These are phyloP conservation scores for Bremia lactucae DNA, from an alignment of 352 stramenopile species.

Conservation along the genomic window DNA sequence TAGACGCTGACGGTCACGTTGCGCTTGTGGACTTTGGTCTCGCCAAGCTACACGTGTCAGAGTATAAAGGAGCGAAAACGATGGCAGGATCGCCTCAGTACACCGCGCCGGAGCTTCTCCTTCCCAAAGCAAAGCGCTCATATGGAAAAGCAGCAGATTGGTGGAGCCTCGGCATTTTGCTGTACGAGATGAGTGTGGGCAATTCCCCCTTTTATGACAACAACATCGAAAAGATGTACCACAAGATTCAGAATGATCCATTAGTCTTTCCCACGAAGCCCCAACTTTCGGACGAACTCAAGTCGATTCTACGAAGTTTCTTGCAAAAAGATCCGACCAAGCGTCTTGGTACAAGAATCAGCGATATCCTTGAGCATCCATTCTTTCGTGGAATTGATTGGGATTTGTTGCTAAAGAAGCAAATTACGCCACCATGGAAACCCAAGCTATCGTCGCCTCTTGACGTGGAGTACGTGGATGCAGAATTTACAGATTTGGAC, in stretches of 20 bases:
- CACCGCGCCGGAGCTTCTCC: constrained; percentile 71
- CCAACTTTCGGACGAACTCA: constrained; percentile 53
- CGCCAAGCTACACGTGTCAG: constrained; percentile 87
- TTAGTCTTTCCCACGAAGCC: constrained; percentile 74
- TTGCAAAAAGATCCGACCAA: constrained; percentile 83
- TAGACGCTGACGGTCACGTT: constrained; percentile 92
- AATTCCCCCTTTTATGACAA: constrained; percentile 89
- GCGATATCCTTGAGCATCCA: constrained; percentile 71
- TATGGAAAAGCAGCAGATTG: constrained; percentile 84
- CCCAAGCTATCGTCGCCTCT: constrained; percentile 67
- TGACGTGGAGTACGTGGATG: constrained; percentile 81
- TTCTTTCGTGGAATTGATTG: constrained; percentile 79
- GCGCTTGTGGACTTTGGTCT: constrained; percentile 92
- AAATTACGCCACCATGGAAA: constrained; percentile 81
- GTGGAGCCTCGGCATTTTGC: constrained; percentile 85
- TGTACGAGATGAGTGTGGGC: constrained; percentile 90
- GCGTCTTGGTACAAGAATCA: constrained; percentile 81
- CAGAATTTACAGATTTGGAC: constrained; percentile 80
- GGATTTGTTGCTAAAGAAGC: constrained; percentile 77
- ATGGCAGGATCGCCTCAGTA: constrained; percentile 85
- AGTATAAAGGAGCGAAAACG: constrained; percentile 83
- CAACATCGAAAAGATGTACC: constrained; percentile 92
- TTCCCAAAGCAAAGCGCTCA: constrained; percentile 77
- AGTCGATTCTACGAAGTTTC: constrained; percentile 71
- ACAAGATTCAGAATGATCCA: constrained; percentile 84